Evolutionary conservation across 108 stramenopile genomes (phyloP), one percentile per base, ranked within the genome.

Genomic region (Aurantiochytrium sp.): DNA sequence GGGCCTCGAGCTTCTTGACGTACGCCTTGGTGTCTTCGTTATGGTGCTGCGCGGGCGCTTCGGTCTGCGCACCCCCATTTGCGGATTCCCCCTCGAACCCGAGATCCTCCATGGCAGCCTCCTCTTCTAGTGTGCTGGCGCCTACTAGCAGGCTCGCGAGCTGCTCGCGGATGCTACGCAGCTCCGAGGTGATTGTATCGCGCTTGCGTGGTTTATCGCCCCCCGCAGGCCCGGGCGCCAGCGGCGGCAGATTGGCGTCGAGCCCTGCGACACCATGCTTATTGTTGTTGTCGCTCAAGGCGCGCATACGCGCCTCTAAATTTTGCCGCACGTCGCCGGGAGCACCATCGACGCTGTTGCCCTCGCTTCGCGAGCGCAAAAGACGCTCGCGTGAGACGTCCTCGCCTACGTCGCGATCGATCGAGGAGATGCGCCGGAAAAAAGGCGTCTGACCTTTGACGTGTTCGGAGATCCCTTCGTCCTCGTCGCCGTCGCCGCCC

Each of bases 121-220:
- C 59, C 19, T 59, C 55, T 32, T 34, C 34, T 65, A 65, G 34
- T 10, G 27, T 34, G 19, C 22, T 34, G 8, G 32, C 34, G 19
- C 59, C 59, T 6, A 34, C 19, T 6, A 81, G 45, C 50, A 81
- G 73, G 2, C 12, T 48, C 6, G 73, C 39, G 39, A 81, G 73
- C 73, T 81, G 73, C 32, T 81, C 73, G 12, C 73, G 73, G 45
- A 81, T 81, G 39, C 42, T 48, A 6, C 45, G 73, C 17, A 81
- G 73, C 3, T 81, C 73, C 45, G 45, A 22, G 27, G 73, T 81
- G 12, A 81, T 81, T 48, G 73, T 27, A 41, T 41, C 42, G n/a
- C 73, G 21, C 42, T 81, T 81, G 27, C 34, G 27, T 34, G 34
- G 19, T 4, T 19, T 65, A 27, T 10, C 10, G 10, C 32, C 10